Evolutionary conservation across 179 eudicot genomes (phyloP), one percentile per base, ranked within the genome.

Genomic region (Beta corolliflora): DNA sequence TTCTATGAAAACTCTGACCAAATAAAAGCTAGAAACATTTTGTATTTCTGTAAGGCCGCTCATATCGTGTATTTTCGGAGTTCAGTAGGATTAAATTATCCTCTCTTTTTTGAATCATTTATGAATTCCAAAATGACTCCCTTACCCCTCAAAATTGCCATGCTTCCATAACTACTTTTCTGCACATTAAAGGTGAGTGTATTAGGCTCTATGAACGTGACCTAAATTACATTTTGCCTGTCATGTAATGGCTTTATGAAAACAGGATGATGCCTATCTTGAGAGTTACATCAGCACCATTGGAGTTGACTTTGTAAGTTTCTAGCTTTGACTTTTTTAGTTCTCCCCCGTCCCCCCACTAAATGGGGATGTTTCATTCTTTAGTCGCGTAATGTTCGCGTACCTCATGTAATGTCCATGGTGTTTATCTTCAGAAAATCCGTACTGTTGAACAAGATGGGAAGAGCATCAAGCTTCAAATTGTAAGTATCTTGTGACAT

Each of bases 381-480:
- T 13, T 6, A 36, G 21, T 61, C 59, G 53, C 53, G 18, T 54
- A 55, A 12, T 75, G 19, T 55, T 73, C 21, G 25, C 53, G 36
- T 46, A 81, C 11, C 53, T 76, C 12, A 63, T 71, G 52, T 70
- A 3, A 82, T 76, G 31, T 4, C 52, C 65, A 58, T 78, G 21
- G 9, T 73, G 8, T 55, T 1, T 64, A 61, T 21, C 31, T 86
- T 85, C 79, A 91, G 93, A 91, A 91, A 91, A 91, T 89, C 21
- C 92, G 94, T 68, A 91, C 94, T 44, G 94, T 91, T 85, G 94
- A 91, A 87, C 94, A 91, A 87, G 94, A 91, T 81, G 94, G 92
- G 74, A 91, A 91, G 90, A 91, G 88, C 14, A 77, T 91, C 80
- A 91, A 91, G 81, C 91, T 90, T 78, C 94, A 91, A 84, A 91